These are phyloP conservation scores for Aureobasidium melanogenum DNA, from an alignment of 2,329 filamentous ascomycete genomes.

Conservation along the genomic window DNA sequence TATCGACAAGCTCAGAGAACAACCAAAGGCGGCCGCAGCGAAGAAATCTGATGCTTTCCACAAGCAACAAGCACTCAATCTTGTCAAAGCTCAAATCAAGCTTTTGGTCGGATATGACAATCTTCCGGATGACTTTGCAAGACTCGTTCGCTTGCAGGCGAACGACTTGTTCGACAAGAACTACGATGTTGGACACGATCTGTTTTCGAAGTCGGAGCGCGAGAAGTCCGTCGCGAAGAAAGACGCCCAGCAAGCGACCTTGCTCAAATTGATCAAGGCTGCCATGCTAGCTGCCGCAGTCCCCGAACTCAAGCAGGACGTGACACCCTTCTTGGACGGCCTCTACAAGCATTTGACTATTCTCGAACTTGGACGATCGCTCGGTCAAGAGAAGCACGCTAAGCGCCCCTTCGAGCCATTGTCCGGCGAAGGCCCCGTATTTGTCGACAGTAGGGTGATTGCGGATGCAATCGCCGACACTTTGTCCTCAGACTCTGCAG, in stretches of 20 bases:
- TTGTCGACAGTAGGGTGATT: constrained; percentile 76
- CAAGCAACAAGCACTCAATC: constrained; percentile 83
- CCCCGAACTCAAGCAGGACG: constrained; percentile 68
- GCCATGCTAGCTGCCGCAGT: constrained; percentile 78
- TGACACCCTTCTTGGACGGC: constrained; percentile 65
- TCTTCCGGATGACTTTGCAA: constrained; percentile 80
- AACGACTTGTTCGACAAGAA: constrained; percentile 73
- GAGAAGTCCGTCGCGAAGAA: constrained; percentile 82
- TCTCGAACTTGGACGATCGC: constrained; percentile 77
- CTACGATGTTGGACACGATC: constrained; percentile 58
- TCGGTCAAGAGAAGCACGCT: constrained; percentile 69
- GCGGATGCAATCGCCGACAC: constrained; percentile 87
- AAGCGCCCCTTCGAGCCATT: constrained; percentile 74
- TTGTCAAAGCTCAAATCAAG: constrained; percentile 84
- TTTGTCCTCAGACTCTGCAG: constrained; percentile 72
- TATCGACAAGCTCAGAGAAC: constrained; percentile 77
- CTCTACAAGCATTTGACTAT: constrained; percentile 85
- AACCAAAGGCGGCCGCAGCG: constrained; percentile 51
- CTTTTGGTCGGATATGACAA: constrained; percentile 79
- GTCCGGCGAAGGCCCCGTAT: constrained; percentile 77
- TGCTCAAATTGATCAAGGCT: constrained; percentile 84
- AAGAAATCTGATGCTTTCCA: constrained; percentile 75
- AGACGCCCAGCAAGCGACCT: constrained; percentile 66
- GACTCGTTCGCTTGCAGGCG: constrained; percentile 77
- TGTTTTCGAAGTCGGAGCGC: constrained; percentile 67